These are phyloP conservation scores for Lasiodiplodia sp. DNA, from an alignment of 2,329 filamentous ascomycete genomes.

Conservation along the genomic window DNA sequence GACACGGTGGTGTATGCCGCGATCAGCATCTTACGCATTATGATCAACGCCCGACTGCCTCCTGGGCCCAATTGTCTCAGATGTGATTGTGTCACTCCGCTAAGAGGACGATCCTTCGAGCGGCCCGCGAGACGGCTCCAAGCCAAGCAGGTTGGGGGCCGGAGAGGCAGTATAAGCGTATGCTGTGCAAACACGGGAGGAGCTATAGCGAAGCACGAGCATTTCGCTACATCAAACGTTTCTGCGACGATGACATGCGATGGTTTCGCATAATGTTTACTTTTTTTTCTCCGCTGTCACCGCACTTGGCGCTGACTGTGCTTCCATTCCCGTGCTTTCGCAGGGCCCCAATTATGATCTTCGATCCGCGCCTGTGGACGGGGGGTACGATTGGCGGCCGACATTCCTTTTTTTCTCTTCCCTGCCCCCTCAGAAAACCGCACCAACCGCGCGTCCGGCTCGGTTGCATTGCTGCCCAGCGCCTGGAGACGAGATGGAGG, in stretches of 20 bases:
- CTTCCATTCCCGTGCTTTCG: not conserved
- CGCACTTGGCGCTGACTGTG: conserved; percentile 24
- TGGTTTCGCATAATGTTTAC: conserved; percentile 4
- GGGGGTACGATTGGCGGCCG: conserved; percentile 9
- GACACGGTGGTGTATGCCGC: not conserved
- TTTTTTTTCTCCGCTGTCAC: conserved; percentile 16
- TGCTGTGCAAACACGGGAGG: not conserved
- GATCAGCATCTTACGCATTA: conserved; percentile 21
- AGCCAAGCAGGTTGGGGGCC: not conserved
- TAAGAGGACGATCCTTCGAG: conserved; percentile 11
- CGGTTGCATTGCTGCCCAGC: conserved; percentile 7
- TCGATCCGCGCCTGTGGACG: not conserved
- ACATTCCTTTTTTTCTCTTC: conserved; percentile 5
- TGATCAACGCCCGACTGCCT: conserved; percentile 7
- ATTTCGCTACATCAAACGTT: conserved; percentile 10
- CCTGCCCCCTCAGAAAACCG: conserved; percentile 7
- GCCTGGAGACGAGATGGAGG: not conserved
- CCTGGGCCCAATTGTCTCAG: conserved; percentile 1
- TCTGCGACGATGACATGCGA: not conserved
- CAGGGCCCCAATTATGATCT: conserved; percentile 19
- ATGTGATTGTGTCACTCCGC: conserved; percentile 15
- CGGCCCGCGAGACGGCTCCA: conserved; percentile 13
- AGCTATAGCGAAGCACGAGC: not conserved
- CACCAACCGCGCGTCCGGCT: conserved; percentile 18
- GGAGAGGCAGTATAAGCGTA: not conserved